phyloP scores from a whole-genome alignment of 2,329 filamentous ascomycete species.

The Podosphaera fusca region DNA sequence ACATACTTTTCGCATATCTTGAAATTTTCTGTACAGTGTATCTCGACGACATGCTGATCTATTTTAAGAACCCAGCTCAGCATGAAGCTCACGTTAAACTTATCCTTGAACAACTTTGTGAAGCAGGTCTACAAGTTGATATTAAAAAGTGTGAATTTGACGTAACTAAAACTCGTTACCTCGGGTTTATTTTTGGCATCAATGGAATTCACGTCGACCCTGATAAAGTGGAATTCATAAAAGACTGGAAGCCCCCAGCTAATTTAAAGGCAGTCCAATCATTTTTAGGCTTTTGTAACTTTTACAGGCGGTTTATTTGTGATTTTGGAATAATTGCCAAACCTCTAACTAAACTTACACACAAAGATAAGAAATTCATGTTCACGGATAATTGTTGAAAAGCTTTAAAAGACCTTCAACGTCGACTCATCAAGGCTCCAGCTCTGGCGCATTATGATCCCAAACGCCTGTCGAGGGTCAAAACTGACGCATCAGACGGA shows the following conservation, averaged over 20 bases:
- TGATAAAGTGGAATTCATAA: not conserved
- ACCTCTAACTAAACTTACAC: not conserved
- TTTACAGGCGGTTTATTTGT: not conserved
- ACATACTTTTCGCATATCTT: constrained; percentile 1
- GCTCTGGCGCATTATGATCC: not conserved
- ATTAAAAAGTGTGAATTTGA: constrained; percentile 2
- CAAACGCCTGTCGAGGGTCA: not conserved
- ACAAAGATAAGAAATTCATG: not conserved
- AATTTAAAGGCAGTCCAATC: not conserved
- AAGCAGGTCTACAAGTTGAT: constrained; percentile 1
- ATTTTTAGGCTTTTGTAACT: not conserved
- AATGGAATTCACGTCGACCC: not conserved
- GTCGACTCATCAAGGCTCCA: not conserved
- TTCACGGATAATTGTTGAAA: not conserved
- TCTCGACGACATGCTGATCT: constrained; percentile 4
- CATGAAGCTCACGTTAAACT: constrained; percentile 1
- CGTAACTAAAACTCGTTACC: constrained; percentile 1
- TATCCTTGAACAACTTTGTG: not conserved
- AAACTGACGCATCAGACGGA: not conserved
- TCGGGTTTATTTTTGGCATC: constrained; percentile 1
- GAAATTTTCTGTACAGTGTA: constrained; percentile 1
- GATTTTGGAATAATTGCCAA: not conserved
- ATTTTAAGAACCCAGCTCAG: not conserved
- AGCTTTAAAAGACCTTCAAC: not conserved
- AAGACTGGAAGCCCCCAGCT: not conserved